Conservation (phyloP, 805 yeast genomes). For the Cyberlindnera japonica region DNA sequence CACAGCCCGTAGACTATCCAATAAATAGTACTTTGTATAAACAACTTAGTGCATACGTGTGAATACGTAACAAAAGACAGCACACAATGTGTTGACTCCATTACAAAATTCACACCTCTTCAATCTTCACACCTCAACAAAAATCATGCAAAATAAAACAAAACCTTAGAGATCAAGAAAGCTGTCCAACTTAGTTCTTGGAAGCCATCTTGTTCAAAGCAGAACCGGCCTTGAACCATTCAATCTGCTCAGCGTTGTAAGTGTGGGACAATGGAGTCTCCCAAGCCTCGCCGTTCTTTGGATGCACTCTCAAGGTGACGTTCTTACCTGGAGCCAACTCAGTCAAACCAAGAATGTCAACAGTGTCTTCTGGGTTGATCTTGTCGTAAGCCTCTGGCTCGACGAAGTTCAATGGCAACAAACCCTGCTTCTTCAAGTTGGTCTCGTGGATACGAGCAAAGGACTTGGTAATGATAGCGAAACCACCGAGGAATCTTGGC, state of each 20-base stretch:
- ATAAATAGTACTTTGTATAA: too few species aligned
- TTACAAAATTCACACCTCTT: too few species aligned
- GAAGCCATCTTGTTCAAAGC: slow-evolving; percentile 95
- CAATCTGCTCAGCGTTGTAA: slow-evolving; percentile 93
- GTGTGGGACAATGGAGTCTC: slow-evolving; percentile 92
- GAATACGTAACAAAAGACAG: too few species aligned
- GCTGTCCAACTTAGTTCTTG: too few species aligned
- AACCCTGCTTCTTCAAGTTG: slow-evolving; percentile 95
- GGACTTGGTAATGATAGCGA: slow-evolving; percentile 95
- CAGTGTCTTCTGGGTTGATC: slow-evolving; percentile 85
- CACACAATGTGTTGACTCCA: too few species aligned
- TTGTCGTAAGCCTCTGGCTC: slow-evolving; percentile 89
- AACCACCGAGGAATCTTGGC: slow-evolving; percentile 99
- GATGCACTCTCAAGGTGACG: slow-evolving; percentile 70
- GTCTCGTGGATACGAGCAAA: slow-evolving; percentile 99
- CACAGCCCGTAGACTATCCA: too few species aligned
- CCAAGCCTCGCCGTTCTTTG: slow-evolving; percentile 78
- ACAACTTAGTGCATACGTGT: too few species aligned
- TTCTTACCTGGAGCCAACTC: slow-evolving; percentile 91
- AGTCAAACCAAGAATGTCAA: slow-evolving; percentile 81
- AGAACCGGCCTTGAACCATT: slow-evolving; percentile 98
- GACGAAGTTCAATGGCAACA: slow-evolving; percentile 93
- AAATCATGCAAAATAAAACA: too few species aligned
- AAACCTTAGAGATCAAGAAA: too few species aligned
- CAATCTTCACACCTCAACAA: too few species aligned